Conservation (phyloP, 306 rosid species). For the Fragaria ananassa region DNA sequence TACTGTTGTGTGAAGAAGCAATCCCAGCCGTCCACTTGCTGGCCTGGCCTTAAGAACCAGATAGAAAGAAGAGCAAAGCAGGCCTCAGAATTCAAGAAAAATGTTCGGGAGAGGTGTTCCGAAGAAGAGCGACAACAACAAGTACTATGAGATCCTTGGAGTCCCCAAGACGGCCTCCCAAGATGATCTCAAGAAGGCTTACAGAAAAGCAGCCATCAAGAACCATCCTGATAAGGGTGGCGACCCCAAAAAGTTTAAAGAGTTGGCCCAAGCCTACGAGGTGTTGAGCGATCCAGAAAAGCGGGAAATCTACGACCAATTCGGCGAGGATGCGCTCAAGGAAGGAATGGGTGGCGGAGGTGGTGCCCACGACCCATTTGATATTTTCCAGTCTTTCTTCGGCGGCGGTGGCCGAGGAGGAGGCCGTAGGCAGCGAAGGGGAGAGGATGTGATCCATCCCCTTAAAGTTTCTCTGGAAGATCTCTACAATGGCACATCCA, state of each 20-base stretch:
- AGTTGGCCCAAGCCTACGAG: constrained; percentile 93
- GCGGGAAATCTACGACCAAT: constrained; percentile 87
- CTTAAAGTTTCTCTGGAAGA: constrained; percentile 93
- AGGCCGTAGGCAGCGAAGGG: constrained; percentile 94
- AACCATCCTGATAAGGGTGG: constrained; percentile 62
- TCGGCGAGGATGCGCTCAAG: constrained; percentile 92
- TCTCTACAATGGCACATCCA: constrained; percentile 72
- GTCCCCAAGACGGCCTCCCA: constrained; percentile 52
- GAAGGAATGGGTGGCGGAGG: constrained; percentile 98
- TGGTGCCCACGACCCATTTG: constrained; percentile 92
- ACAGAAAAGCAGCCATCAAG: constrained; percentile 53
- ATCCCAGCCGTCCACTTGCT: too few relatives aligned
- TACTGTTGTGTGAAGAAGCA: too few relatives aligned
- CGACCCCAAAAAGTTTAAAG: constrained; percentile 71
- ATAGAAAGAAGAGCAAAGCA: too few relatives aligned
- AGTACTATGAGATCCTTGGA: constrained; percentile 49
- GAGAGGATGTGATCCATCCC: constrained; percentile 92
- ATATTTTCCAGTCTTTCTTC: constrained; percentile 87
- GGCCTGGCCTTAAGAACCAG: too few relatives aligned
- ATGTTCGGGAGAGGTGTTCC: neutral
- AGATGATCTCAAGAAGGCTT: constrained; percentile 61
- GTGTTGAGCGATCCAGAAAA: constrained; percentile 92
- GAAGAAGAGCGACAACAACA: neutral
- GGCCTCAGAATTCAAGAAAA: neutral
- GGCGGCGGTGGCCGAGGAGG: too few relatives aligned